Conservation (phyloP, 768 basidiomycete genomes). For the Tricholoma flavovirens region DNA sequence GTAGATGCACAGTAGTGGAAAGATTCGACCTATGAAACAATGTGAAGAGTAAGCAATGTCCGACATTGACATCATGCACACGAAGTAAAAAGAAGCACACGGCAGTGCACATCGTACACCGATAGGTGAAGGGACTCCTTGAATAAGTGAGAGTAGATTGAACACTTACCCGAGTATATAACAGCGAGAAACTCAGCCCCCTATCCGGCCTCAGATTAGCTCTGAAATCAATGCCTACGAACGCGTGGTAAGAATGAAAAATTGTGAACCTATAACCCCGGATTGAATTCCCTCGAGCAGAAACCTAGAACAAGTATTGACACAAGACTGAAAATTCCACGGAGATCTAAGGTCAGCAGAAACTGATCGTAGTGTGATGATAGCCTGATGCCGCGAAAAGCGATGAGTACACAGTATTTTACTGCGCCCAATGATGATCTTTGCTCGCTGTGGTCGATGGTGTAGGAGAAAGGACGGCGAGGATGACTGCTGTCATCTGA, state of each 20-base stretch:
- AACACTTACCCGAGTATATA: not conserved
- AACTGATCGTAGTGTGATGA: slow-evolving; percentile 12
- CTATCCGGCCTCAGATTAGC: not conserved
- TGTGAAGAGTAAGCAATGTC: slow-evolving; percentile 31
- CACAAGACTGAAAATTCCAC: slow-evolving; percentile 10
- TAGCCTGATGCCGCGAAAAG: slow-evolving; percentile 7
- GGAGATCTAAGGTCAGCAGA: slow-evolving; percentile 7
- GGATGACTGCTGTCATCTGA: not conserved
- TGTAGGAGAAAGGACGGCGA: not conserved
- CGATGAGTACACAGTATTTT: slow-evolving; percentile 10
- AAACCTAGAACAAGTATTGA: slow-evolving; percentile 6
- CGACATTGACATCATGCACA: slow-evolving; percentile 23
- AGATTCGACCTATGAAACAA: slow-evolving; percentile 25
- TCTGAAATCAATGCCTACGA: slow-evolving; percentile 4
- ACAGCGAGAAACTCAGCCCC: no score
- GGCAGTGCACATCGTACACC: not conserved
- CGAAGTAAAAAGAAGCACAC: not conserved
- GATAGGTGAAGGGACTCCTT: not conserved
- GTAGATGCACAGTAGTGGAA: slow-evolving; percentile 23
- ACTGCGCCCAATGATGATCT: not conserved
- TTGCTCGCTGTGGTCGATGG: not conserved
- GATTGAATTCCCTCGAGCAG: slow-evolving; percentile 13
- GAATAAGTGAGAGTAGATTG: not conserved
- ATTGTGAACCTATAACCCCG: slow-evolving; percentile 19
- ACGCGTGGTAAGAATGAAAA: slow-evolving; percentile 18